Base-by-base conservation (phyloP, 768 basidiomycete species). In the Suillus americanus region DNA sequence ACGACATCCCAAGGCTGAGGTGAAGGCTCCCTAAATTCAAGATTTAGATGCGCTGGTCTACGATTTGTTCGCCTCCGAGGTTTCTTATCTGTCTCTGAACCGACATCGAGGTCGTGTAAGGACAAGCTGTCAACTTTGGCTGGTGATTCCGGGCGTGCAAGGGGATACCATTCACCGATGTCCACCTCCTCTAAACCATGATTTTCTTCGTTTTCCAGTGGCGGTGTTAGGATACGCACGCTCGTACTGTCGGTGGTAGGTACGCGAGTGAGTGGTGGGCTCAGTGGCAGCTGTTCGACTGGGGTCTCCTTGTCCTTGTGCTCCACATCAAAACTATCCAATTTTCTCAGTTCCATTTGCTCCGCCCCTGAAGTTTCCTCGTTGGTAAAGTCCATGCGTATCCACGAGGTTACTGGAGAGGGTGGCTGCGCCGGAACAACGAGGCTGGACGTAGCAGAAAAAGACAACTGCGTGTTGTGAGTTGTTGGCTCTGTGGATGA, bases 1-100 rank as follows among this genome's bases (percentile, higher is more conserved):
- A 84, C 73, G 54, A 82, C 77, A 48, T 90, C 89, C 91, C 91
- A 92, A 18, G 85, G 86, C 66, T 85, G 86, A 50, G 89, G 86
- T 37, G 87, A 83, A 23, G 83, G 77, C 20, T 80, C 72, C 66
- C 82, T 82, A 61, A 84, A 74, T 70, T 85, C 79, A 66, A 86
- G 75, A 54, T 79, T 80, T 60, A 88, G 79, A 73, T 83, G 82
- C 41, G 82, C 80, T 45, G 75, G 71, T 61, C 78, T 62, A 76
- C 45, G 77, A 64, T 30, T 74, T 68, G 33, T 77, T 77, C 48
- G 70, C 65, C 64, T 65, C 65, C 57, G 74, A 71, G 50, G 74
- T 69, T 74, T 79, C 66, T 76, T 72, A 61, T 71, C 59, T 63
- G 45, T 67, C 46, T 69, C 69, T 18, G 40, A 18, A 20, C 66